phyloP scores from a whole-genome alignment of 2,329 filamentous ascomycete species.

The Paraconiothyrium brasiliense region DNA sequence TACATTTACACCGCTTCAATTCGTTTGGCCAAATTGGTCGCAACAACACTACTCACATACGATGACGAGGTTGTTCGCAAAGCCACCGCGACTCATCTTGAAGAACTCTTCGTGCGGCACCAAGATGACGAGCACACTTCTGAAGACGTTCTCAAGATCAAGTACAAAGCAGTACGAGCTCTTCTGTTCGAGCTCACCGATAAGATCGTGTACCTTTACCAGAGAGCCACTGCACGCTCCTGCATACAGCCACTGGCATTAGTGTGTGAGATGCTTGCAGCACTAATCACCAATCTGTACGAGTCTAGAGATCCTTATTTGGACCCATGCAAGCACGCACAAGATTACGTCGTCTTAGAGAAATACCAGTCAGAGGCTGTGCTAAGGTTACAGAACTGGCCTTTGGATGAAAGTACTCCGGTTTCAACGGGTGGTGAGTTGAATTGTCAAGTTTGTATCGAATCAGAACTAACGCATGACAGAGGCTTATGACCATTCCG shows the following conservation, averaged over 20 bases:
- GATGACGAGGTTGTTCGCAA: slow-evolving; percentile 41
- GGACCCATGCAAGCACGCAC: slow-evolving; percentile 29
- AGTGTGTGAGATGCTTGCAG: slow-evolving; percentile 30
- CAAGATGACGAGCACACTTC: slow-evolving; percentile 26
- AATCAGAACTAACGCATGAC: background rate
- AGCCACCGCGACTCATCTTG: slow-evolving; percentile 29
- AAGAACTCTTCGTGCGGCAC: slow-evolving; percentile 32
- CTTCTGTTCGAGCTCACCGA: slow-evolving; percentile 29
- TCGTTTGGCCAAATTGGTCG: slow-evolving; percentile 26
- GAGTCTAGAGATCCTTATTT: slow-evolving; percentile 32
- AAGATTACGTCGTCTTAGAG: slow-evolving; percentile 36
- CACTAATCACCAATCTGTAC: slow-evolving; percentile 30
- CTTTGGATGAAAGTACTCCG: slow-evolving; percentile 40
- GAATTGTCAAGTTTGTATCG: background rate
- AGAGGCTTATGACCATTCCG: slow-evolving; percentile 47
- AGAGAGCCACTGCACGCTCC: slow-evolving; percentile 30
- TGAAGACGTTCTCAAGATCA: slow-evolving; percentile 26
- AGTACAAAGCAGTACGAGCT: slow-evolving; percentile 33
- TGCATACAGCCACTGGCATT: slow-evolving; percentile 38
- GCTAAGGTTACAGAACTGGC: slow-evolving; percentile 33
- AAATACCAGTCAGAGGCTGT: slow-evolving; percentile 36
- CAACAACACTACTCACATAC: slow-evolving; percentile 38
- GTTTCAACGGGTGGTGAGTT: slow-evolving; percentile 36
- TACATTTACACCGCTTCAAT: slow-evolving; percentile 37
- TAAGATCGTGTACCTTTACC: slow-evolving; percentile 37